Conservation (phyloP, 805 yeast genomes). For the Ogataea minuta region DNA sequence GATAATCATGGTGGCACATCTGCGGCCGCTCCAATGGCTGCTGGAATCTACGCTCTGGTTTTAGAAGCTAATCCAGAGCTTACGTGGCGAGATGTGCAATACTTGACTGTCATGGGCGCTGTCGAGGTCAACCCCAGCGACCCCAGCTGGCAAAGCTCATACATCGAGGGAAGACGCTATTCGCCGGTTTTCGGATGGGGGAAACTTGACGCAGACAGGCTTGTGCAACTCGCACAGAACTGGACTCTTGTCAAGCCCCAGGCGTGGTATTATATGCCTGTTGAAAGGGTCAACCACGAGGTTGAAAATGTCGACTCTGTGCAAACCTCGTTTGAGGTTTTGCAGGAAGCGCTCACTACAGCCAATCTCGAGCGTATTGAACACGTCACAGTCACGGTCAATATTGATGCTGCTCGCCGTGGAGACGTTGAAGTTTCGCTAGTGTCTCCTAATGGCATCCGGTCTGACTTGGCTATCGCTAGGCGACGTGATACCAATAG, state of each 20-base stretch:
- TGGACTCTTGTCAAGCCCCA: slow-evolving; percentile 80
- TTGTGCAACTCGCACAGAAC: slow-evolving; percentile 79
- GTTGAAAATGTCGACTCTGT: slow-evolving; percentile 20
- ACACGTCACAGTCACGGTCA: slow-evolving; percentile 81
- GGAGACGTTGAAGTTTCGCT: slow-evolving; percentile 69
- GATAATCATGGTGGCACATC: slow-evolving; percentile 91
- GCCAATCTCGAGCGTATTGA: slow-evolving; percentile 73
- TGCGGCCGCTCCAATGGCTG: slow-evolving; percentile 98
- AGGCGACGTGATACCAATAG: slow-evolving; percentile 56
- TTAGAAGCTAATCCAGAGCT: slow-evolving; percentile 80
- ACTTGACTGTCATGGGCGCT: slow-evolving; percentile 70
- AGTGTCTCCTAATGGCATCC: slow-evolving; percentile 71
- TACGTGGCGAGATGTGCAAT: slow-evolving; percentile 96
- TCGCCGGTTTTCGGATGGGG: slow-evolving; percentile 93
- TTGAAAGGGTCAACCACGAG: slow-evolving; percentile 33
- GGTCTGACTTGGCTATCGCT: slow-evolving; percentile 68
- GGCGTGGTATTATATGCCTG: slow-evolving; percentile 65
- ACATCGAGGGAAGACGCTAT: slow-evolving; percentile 59
- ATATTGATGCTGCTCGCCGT: slow-evolving; percentile 60
- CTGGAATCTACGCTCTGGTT: slow-evolving; percentile 87
- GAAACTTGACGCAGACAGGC: slow-evolving; percentile 73
- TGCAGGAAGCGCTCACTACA: slow-evolving; percentile 45
- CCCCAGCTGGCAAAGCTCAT: slow-evolving; percentile 71
- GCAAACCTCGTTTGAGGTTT: slow-evolving; percentile 42
- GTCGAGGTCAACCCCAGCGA: slow-evolving; percentile 64